These are phyloP conservation scores for Coemansia sp. DNA, from an alignment of 192 early-diverging fungal genomes.

Conservation along the genomic window DNA sequence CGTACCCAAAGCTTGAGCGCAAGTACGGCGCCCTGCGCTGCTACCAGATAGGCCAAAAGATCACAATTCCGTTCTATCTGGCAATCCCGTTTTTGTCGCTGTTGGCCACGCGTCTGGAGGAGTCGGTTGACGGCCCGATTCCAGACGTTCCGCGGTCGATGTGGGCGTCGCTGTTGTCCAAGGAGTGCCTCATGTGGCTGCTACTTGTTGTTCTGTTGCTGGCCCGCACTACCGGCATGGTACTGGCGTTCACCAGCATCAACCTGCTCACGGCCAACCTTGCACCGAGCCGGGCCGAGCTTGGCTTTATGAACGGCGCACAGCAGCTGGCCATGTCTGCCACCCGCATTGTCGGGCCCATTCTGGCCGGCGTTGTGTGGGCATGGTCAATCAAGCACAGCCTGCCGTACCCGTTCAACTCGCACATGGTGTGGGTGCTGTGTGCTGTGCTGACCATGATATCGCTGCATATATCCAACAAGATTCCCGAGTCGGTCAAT, in stretches of 20 bases:
- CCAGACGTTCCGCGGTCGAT: background rate
- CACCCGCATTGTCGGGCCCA: slow-evolving; percentile 21
- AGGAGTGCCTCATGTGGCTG: slow-evolving; percentile 11
- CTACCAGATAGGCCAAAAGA: slow-evolving; percentile 30
- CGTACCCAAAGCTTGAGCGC: slow-evolving; percentile 43
- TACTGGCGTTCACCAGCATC: slow-evolving; percentile 28
- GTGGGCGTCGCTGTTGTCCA: background rate
- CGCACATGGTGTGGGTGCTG: slow-evolving; percentile 37
- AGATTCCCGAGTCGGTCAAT: slow-evolving; percentile 31
- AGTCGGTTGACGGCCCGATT: background rate
- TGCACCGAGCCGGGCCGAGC: slow-evolving; percentile 20
- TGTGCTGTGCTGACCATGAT: slow-evolving; percentile 3
- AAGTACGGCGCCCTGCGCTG: slow-evolving; percentile 47
- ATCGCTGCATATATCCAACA: slow-evolving; percentile 5
- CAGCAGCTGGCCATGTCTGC: slow-evolving; percentile 29
- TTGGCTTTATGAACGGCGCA: slow-evolving; percentile 33
- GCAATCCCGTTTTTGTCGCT: slow-evolving; percentile 14
- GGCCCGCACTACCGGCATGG: slow-evolving; percentile 7
- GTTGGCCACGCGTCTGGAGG: slow-evolving; percentile 8
- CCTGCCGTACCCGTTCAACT: slow-evolving; percentile 31
- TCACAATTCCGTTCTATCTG: slow-evolving; percentile 8
- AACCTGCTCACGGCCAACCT: slow-evolving; percentile 38
- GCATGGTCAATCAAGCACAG: slow-evolving; percentile 32
- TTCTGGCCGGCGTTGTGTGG: slow-evolving; percentile 22
- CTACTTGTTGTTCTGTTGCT: slow-evolving; percentile 10